Base-by-base conservation (phyloP, 345 rosid species). In the Bruguiera parviflora region DNA sequence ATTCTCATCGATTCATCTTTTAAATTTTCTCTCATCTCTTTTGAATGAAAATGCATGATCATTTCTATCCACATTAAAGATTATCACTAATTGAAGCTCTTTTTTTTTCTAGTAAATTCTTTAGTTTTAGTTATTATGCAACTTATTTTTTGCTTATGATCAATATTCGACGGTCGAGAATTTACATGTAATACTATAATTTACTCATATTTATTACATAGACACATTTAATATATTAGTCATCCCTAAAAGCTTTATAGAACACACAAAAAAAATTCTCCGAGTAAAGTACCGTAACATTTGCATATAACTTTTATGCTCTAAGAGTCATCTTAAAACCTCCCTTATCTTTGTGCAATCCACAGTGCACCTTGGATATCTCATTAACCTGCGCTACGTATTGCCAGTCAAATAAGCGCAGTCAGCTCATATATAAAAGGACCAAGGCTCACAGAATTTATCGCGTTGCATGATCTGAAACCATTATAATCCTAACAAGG, bases 291-390 rank as follows among this genome's bases (percentile, higher is more conserved):
- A n/a, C n/a, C n/a, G n/a, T n/a, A n/a, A n/a, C n/a, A n/a, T n/a
- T 71, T 69, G 35, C 96, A 91, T 80, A 80, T 84, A 94, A 67
- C 49, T 79, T 71, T 78, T 87, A 75, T 91, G 96, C 79, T 81
- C 83, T n/a, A 28, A 84, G 89, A 28, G 83, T 79, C 62, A 91
- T 81, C 75, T 64, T 80, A 72, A 89, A 93, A 8, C 96, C 97
- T 0, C 98, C 96, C 73, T 77, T 81, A 70, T 88, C 89, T 77
- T 78, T 88, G 75, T 75, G 89, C 82, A 93, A 91, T 6, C 96
- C 98, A 73, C 97, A 91, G 78, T 91, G 97, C 67, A 85, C 70
- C 47, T 77, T 68, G 65, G 84, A 74, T 16, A 87, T 88, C 75
- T 84, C 89, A 53, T 80, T 84, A 71, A 89, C 89, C 98, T 92